Base-by-base conservation (phyloP, 139 green algal genomes). In the Chlorella ohadii region DNA sequence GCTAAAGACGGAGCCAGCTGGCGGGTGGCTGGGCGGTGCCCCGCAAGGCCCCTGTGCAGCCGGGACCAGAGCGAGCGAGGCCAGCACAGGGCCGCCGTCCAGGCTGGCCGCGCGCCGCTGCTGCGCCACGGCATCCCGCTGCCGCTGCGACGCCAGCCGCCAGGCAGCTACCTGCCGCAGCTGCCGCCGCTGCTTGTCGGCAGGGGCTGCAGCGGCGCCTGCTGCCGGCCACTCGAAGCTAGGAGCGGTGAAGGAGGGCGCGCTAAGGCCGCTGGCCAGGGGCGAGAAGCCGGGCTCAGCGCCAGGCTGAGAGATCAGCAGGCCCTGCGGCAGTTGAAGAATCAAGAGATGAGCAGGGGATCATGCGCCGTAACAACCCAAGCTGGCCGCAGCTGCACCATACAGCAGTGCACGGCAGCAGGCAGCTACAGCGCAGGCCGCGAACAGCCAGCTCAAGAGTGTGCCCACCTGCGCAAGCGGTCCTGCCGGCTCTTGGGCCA, bases 101-200 rank as follows among this genome's bases (percentile, higher is more conserved):
- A 59, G 51, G 51, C 51, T 59, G 51, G 15, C 51, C 15, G 51
- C 51, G 51, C 36, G 36, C 68, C 36, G 36, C 68, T n/a, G 34
- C 36, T 56, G 68, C 68, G 34, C 34, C 68, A 17, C 36, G 68
- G 33, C 47, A 22, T 38, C 68, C 22, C 47, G 68, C 34, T 22
- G 68, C 36, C 22, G 68, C 68, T n/a, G 51, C 51, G 51, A 59
- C 15, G 51, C 51, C 51, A 59, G 36, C 0, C 76, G 76, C 59
- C 57, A 82, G 36, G 76, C 56, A 1, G 76, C 57, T 5, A 39
- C 76, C 2, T 82, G 76, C 25, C 76, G 57, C 76, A 82, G 59
- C 20, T 82, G 76, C 76, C 27, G 33, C 20, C 76, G 76, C 59
- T 82, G 76, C 59, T 61, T 72, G 36, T 82, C 76, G 7, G 39